These are phyloP conservation scores for Beta lomatogona DNA, from an alignment of 179 eudicot genomes.

Conservation along the genomic window DNA sequence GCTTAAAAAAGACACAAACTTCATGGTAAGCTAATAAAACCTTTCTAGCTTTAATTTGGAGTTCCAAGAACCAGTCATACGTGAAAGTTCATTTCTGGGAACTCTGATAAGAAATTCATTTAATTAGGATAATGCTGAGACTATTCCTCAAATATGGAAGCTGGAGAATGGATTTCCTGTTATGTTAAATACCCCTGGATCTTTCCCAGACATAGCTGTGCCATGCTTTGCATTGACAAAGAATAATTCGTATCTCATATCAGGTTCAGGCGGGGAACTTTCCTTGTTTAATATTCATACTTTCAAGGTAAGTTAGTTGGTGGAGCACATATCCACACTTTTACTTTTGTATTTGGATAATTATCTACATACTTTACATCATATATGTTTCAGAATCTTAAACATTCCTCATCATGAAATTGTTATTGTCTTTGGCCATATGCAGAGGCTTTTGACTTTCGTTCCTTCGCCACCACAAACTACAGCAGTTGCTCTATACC, in stretches of 20 bases:
- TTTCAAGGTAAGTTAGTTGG: background rate
- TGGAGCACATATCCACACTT: too few species aligned
- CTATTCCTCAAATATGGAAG: background rate
- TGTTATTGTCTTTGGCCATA: background rate
- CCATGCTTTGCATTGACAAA: conserved; percentile 4
- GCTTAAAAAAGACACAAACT: background rate
- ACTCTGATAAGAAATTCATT: background rate
- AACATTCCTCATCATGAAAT: background rate
- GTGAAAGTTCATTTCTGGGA: background rate
- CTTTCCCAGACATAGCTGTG: background rate
- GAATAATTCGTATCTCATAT: conserved; percentile 9
- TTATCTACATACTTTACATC: background rate
- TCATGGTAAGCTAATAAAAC: background rate
- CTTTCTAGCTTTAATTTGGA: too few species aligned
- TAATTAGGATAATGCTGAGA: background rate
- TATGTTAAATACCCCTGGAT: background rate
- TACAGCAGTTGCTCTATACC: conserved; percentile 39
- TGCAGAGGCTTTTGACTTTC: conserved; percentile 36
- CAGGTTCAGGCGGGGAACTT: conserved; percentile 11
- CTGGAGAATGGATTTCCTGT: background rate
- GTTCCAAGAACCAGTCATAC: background rate
- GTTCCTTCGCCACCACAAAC: conserved; percentile 32
- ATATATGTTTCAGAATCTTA: background rate
- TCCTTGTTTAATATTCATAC: conserved; percentile 6
- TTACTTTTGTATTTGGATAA: background rate